A percentile compares a stretch with the other conserved stretches of the same genome.
Conservation (phyloP, 192 early-diverging fungal species). For the Gigaspora rosea region DNA sequence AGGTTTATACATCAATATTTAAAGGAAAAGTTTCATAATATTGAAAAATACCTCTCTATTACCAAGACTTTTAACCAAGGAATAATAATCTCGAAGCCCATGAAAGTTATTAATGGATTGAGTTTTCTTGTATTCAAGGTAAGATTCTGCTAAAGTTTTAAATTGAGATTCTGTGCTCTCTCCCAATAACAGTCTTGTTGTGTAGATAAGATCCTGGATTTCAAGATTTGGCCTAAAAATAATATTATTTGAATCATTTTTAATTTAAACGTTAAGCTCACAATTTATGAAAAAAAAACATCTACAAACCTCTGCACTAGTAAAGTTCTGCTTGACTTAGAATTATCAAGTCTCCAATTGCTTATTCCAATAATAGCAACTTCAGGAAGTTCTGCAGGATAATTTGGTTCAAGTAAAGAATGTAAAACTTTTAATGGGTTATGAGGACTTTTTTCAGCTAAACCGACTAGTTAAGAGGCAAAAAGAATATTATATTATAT, state of each 20-base stretch:
- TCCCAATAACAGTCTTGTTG: neutral
- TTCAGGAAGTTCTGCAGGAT: neutral
- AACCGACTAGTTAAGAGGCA: neutral
- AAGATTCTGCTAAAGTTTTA: neutral
- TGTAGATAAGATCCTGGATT: neutral
- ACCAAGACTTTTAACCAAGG: neutral
- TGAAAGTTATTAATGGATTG: neutral
- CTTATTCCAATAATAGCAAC: neutral
- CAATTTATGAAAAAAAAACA: too few relatives aligned
- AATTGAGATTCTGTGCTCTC: neutral
- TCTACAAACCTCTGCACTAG: slow-evolving; percentile 1
- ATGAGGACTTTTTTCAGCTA: slow-evolving; percentile 16
- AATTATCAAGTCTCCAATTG: neutral
- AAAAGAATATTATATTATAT: too few relatives aligned
- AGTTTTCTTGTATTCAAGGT: neutral
- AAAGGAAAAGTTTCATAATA: neutral
- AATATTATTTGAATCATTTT: too few relatives aligned
- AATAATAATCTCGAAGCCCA: slow-evolving; percentile 3
- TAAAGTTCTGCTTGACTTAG: slow-evolving; percentile 6
- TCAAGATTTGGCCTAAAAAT: neutral
- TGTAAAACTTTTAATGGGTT: slow-evolving; percentile 32
- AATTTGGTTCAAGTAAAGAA: slow-evolving; percentile 28
- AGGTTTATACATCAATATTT: too few relatives aligned
- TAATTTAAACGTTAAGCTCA: too few relatives aligned
- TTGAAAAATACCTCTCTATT: neutral